Evolutionary conservation across 2,329 filamentous ascomycete genomes (phyloP), one percentile per base, ranked within the genome.

Genomic region (Pseudocercospora cruenta): DNA sequence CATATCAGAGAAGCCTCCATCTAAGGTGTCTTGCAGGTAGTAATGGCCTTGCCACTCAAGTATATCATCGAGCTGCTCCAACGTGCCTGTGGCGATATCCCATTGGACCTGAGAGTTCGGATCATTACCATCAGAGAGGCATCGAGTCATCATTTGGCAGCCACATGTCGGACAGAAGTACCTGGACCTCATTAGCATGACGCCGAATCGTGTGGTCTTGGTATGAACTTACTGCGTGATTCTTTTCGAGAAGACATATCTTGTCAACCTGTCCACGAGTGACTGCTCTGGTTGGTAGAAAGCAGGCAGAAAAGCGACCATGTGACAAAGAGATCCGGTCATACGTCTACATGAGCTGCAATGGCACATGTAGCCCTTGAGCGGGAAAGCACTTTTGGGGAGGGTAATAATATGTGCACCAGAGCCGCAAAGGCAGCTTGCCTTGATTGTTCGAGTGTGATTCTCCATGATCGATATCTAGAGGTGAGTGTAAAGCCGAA

Each of bases 141-240:
- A 68, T 22, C 69, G 66, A 16, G 57, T 54, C 22, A 75, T 63
- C 63, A 79, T 70, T 22, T 83, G 82, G 8, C 81, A 80, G 33
- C 84, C 84, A 67, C 85, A 87, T 24, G 75, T 83, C 16, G 73
- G 74, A 73, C 85, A 87, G 71, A 85, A 84, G 70, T 82, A 85
- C n/a, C 47, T 53, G 47, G 78, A 53, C 47, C 21, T 22, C n/a
- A 53, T 24, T 7, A 53, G n/a, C 39, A 43, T n/a, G 39, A 43
- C 12, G 16, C 6, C 16, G 16, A 43, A 43, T n/a, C 6, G 39
- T 43, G 16, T 43, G 39, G 16, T 43, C n/a, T 43, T n/a, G 16
- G 14, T 7, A 7, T 43, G 39, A 16, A 53, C 47, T 24, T 26
- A 58, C 21, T 58, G 43, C 4, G 73, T 80, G 31, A 82, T 68